These are phyloP conservation scores for Globisporangium viniferum DNA, from an alignment of 352 stramenopile genomes.

Conservation along the genomic window DNA sequence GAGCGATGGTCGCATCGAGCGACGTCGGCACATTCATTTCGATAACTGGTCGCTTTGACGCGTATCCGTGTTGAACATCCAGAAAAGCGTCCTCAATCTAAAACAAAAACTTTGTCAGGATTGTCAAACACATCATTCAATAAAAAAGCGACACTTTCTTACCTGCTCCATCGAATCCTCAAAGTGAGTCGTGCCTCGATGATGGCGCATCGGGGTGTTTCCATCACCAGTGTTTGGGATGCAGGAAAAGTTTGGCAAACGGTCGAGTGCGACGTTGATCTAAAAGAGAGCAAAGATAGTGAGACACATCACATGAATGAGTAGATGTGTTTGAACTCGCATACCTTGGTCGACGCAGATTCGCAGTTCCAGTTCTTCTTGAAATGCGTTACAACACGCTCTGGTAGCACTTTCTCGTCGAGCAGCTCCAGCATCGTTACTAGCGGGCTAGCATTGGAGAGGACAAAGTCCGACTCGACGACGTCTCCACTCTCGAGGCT, in stretches of 20 bases:
- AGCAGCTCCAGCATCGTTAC: slow-evolving; percentile 86
- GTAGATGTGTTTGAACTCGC: not conserved
- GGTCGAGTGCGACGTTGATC: slow-evolving; percentile 89
- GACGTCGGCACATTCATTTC: slow-evolving; percentile 91
- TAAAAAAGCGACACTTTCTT: not conserved
- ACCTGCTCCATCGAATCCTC: slow-evolving; percentile 73
- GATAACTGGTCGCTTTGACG: slow-evolving; percentile 78
- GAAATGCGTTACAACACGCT: slow-evolving; percentile 66
- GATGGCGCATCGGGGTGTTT: slow-evolving; percentile 64
- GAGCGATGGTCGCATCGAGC: slow-evolving; percentile 73
- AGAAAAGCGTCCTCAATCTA: slow-evolving; percentile 88
- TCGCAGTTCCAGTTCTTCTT: slow-evolving; percentile 79
- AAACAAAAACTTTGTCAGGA: not conserved
- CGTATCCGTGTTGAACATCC: slow-evolving; percentile 69
- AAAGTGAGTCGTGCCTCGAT: slow-evolving; percentile 89
- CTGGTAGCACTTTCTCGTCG: slow-evolving; percentile 43
- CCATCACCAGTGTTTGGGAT: slow-evolving; percentile 62
- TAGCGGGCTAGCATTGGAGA: slow-evolving; percentile 81
- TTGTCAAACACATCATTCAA: not conserved
- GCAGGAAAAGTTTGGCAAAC: slow-evolving; percentile 82
- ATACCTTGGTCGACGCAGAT: slow-evolving; percentile 74
- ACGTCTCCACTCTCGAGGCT: slow-evolving; percentile 48
- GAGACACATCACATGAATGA: not conserved
- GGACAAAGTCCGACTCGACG: slow-evolving; percentile 52
- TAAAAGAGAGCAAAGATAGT: slow-evolving; percentile 19